phyloP scores from a whole-genome alignment of 495 filamentous ascomycete species.

The Aspergillus indologenus region DNA sequence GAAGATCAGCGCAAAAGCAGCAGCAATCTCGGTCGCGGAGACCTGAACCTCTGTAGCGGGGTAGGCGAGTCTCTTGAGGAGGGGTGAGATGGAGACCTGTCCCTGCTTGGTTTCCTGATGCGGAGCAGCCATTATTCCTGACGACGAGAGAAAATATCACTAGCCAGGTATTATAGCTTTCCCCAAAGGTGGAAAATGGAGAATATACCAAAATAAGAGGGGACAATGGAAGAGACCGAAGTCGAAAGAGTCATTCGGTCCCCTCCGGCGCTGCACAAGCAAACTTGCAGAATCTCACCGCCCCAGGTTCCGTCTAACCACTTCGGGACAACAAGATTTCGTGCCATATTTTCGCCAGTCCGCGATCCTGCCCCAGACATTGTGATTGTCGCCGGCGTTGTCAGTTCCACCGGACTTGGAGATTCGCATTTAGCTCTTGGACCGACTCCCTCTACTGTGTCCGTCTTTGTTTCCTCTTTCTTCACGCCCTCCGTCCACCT shows the following conservation, averaged over 20 bases:
- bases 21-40: constrained; percentile 75
- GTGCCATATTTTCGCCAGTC: constrained; percentile 17
- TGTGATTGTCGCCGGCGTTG: constrained; percentile 11
- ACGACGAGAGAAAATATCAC: background rate
- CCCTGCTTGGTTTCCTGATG: constrained; percentile 29
- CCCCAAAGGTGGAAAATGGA: too few relatives aligned
- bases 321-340: constrained; percentile 21
- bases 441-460: background rate
- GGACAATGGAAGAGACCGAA: background rate
- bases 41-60: constrained; percentile 56
- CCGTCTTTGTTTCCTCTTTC: background rate
- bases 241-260: constrained; percentile 3
- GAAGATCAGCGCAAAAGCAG: constrained; percentile 85
- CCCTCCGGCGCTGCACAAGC: constrained; percentile 4
- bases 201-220: background rate
- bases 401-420: constrained; percentile 13
- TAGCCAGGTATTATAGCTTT: too few relatives aligned
- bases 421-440: background rate
- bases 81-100: constrained; percentile 70
- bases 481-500: constrained; percentile 6
- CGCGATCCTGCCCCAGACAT: constrained; percentile 3
- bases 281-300: constrained; percentile 28
- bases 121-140: constrained; percentile 19
- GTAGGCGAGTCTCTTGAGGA: constrained; percentile 75
- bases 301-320: constrained; percentile 13